Evolutionary conservation across 345 rosid species (phyloP).

Genomic region (Viola odorata): DNA sequence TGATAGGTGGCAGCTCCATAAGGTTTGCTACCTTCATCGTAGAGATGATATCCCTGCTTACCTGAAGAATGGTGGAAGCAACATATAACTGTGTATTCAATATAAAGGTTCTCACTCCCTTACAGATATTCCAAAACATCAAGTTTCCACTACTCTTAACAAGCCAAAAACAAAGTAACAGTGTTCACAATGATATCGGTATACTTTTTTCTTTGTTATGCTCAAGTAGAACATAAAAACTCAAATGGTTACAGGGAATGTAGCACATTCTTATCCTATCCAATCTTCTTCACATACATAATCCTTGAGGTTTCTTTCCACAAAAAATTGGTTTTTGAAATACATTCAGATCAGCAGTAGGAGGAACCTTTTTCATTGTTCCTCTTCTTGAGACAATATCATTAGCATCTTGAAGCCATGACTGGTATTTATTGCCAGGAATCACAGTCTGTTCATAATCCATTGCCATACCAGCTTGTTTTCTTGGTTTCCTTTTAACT

Average conservation of each 20-base stretch:
- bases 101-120: neutral
- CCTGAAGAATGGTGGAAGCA: constrained; percentile 27
- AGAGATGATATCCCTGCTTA: constrained; percentile 27
- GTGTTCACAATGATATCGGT: neutral
- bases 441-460: constrained; percentile 69
- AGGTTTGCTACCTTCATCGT: constrained; percentile 44
- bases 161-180: neutral
- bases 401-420: constrained; percentile 71
- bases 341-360: neutral
- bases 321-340: neutral
- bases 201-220: neutral
- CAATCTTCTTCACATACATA: neutral
- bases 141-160: neutral
- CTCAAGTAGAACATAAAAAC: neutral
- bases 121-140: neutral
- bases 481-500: constrained; percentile 44
- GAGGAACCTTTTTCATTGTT: constrained; percentile 53
- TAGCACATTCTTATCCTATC: neutral
- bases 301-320: neutral
- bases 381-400: constrained; percentile 47
- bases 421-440: constrained; percentile 56
- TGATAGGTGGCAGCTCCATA: constrained; percentile 64
- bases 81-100: neutral
- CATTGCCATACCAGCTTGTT: constrained; percentile 32
- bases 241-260: neutral